Percentiles rank a stretch among this genome's conserved stretches.
These are phyloP conservation scores for Diaporthe caulivora DNA, from an alignment of 2,329 filamentous ascomycete genomes.

Conservation along the genomic window DNA sequence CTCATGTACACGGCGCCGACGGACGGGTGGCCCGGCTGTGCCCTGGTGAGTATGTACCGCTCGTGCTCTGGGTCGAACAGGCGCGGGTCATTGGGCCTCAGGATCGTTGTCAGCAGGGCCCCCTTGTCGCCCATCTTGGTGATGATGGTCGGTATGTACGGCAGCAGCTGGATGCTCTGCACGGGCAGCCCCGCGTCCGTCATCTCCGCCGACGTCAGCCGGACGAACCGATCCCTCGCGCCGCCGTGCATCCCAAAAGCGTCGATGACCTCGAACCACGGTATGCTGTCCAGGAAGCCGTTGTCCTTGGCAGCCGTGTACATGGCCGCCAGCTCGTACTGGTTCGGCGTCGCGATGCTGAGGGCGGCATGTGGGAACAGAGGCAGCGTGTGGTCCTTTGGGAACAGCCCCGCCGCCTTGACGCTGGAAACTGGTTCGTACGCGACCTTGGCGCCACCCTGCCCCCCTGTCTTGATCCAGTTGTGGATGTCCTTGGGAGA, in stretches of 20 bases:
- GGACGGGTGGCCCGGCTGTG: slow-evolving; percentile 61
- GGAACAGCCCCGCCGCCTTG: slow-evolving; percentile 81
- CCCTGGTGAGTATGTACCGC: slow-evolving; percentile 78
- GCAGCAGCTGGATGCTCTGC: slow-evolving; percentile 85
- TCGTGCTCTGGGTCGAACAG: slow-evolving; percentile 73
- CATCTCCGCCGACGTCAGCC: slow-evolving; percentile 74
- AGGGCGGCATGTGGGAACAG: slow-evolving; percentile 74
- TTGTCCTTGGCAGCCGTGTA: slow-evolving; percentile 75
- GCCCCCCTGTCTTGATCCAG: slow-evolving; percentile 75
- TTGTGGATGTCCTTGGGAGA: slow-evolving; percentile 71
- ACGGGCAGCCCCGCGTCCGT: slow-evolving; percentile 87
- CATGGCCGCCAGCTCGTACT: slow-evolving; percentile 84
- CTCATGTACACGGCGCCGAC: slow-evolving; percentile 87
- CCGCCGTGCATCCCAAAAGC: slow-evolving; percentile 80
- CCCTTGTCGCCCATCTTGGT: slow-evolving; percentile 85
- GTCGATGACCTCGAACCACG: slow-evolving; percentile 87
- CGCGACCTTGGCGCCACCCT: slow-evolving; percentile 70
- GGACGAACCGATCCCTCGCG: slow-evolving; percentile 78
- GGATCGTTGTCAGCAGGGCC: slow-evolving; percentile 79
- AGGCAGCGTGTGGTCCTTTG: slow-evolving; percentile 54
- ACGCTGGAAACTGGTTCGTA: slow-evolving; percentile 91
- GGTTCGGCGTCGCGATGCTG: slow-evolving; percentile 85
- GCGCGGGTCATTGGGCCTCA: slow-evolving; percentile 75
- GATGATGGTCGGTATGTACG: slow-evolving; percentile 86
- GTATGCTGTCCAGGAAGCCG: slow-evolving; percentile 73